Percentiles rank a stretch among this genome's conserved stretches.
These are phyloP conservation scores for Ophiocordyceps australis DNA, from an alignment of 2,329 filamentous ascomycete species.

Conservation along the genomic window DNA sequence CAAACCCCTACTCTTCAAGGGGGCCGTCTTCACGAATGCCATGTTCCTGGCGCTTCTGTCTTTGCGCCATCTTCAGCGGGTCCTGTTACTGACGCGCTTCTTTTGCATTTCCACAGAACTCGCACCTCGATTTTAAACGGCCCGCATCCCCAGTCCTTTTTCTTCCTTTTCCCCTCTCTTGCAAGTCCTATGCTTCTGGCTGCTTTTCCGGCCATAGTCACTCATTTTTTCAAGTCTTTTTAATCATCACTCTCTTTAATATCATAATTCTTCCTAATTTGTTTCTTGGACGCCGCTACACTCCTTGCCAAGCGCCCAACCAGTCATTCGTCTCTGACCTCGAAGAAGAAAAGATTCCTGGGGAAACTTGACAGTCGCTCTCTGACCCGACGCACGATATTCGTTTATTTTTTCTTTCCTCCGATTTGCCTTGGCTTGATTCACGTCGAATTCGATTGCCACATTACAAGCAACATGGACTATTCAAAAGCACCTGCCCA, in stretches of 20 bases:
- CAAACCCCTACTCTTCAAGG: constrained; percentile 10
- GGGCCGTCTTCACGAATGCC: constrained; percentile 5
- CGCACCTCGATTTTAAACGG: constrained; percentile 26
- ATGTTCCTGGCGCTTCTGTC: constrained; percentile 4
- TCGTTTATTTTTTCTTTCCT: too few species aligned
- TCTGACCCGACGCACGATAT: too few species aligned
- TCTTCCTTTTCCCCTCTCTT: constrained; percentile 18
- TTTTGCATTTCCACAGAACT: constrained; percentile 14
- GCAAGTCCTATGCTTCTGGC: constrained; percentile 22
- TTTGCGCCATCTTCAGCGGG: constrained; percentile 7
- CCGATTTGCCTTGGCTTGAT: too few species aligned
- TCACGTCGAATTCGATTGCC: too few species aligned
- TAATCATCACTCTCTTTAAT: constrained; percentile 43
- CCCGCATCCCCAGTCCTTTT: constrained; percentile 25
- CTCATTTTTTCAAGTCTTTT: constrained; percentile 33
- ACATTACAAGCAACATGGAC: constrained; percentile 33
- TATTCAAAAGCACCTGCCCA: constrained; percentile 21
- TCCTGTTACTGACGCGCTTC: constrained; percentile 13
- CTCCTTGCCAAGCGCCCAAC: constrained; percentile 12
- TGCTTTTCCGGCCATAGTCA: constrained; percentile 33
- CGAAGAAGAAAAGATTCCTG: constrained; percentile 36
- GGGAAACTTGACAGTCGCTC: constrained; percentile 30
- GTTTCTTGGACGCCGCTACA: constrained; percentile 16
- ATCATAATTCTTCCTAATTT: constrained; percentile 31
- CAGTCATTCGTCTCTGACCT: constrained; percentile 21